These are phyloP conservation scores for Ogataea pilisensis DNA, from an alignment of 805 yeast species.

Conservation along the genomic window DNA sequence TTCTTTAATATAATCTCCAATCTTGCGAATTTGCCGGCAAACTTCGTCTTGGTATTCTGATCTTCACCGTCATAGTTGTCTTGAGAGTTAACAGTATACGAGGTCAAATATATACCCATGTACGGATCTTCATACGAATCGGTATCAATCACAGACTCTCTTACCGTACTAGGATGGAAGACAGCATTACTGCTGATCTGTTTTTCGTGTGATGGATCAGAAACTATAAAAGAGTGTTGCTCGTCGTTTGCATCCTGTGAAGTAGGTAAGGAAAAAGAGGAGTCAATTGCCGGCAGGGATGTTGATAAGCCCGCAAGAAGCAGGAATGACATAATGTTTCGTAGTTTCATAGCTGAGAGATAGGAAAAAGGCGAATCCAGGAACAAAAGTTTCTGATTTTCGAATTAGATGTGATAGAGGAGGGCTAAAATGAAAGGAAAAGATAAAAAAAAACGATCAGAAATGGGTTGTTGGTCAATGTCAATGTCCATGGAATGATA, in stretches of 20 bases:
- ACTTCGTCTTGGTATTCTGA: conserved; percentile 1
- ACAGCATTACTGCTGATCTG: too few species aligned
- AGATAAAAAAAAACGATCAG: too few species aligned
- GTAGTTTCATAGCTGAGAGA: not conserved
- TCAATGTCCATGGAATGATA: too few species aligned
- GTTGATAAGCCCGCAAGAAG: not conserved
- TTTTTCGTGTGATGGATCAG: too few species aligned
- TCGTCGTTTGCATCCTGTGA: not conserved
- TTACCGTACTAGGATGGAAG: not conserved
- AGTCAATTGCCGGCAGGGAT: not conserved
- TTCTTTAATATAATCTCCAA: conserved; percentile 18
- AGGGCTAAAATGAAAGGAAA: too few species aligned
- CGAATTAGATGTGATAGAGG: too few species aligned
- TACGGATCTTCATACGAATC: conserved; percentile 14
- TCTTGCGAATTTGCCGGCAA: conserved; percentile 1
- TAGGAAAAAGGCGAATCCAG: too few species aligned
- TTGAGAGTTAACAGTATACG: conserved; percentile 6
- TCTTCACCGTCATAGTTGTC: not conserved
- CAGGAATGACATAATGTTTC: not conserved
- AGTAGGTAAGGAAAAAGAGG: not conserved
- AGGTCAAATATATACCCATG: conserved; percentile 12
- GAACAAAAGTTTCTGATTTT: too few species aligned
- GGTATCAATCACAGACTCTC: conserved; percentile 7
- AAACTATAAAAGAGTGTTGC: not conserved
- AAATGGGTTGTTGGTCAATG: too few species aligned